Percentiles rank a stretch among this genome's conserved stretches.
Conservation (phyloP, 495 filamentous ascomycete species). For the Aspergillus carlsbadensis region DNA sequence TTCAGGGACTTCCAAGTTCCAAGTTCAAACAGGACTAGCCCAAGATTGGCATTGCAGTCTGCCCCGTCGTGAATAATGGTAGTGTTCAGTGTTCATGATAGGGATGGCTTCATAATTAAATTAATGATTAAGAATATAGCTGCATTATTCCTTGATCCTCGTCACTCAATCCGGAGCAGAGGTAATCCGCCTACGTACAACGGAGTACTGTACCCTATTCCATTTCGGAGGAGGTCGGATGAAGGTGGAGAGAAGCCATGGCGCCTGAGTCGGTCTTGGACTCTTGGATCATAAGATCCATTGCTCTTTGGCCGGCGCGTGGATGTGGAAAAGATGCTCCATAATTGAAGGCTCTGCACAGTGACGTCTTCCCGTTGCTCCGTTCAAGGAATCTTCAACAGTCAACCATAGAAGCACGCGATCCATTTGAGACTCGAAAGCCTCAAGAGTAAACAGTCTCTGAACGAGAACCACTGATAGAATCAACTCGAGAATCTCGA, state of each 20-base stretch:
- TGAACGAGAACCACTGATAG: not conserved
- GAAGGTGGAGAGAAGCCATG: constrained; percentile 4
- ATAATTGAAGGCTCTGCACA: constrained; percentile 8
- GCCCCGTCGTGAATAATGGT: no score
- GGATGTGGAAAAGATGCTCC: not conserved
- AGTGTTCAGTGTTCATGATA: no score
- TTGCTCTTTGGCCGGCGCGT: not conserved
- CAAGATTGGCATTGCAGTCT: no score
- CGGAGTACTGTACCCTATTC: not conserved
- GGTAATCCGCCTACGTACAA: constrained; percentile 5
- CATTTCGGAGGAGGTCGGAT: constrained; percentile 16
- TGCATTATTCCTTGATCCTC: not conserved
- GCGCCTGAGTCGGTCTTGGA: constrained; percentile 3
- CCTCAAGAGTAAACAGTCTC: not conserved
- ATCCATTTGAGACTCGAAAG: not conserved
- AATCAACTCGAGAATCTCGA: not conserved
- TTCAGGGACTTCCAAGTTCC: no score
- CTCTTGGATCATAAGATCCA: constrained; percentile 3
- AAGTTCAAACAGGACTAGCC: no score
- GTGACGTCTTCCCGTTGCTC: constrained; percentile 20
- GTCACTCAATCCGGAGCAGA: not conserved
- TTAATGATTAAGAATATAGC: no score
- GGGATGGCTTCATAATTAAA: no score
- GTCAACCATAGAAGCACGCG: not conserved
- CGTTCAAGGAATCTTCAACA: not conserved